phyloP scores from a whole-genome alignment of 2,329 filamentous ascomycete genomes.

The Ophiostoma ulmi region DNA sequence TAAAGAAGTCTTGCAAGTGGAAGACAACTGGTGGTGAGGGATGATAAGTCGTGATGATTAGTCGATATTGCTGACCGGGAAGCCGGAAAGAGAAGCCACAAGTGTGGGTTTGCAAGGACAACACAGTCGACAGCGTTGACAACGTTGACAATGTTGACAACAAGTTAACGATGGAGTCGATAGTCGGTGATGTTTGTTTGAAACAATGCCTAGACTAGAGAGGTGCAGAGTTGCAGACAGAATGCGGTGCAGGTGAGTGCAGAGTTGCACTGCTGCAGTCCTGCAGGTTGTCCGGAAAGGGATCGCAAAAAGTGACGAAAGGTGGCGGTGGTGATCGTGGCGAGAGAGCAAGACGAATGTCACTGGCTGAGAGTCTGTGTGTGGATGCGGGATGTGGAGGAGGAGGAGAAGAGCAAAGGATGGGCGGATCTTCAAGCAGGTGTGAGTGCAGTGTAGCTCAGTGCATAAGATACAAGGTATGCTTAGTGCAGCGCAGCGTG shows the following conservation, averaged over 20 bases:
- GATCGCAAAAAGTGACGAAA: not conserved
- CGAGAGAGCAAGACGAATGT: not conserved
- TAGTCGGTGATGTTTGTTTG: not conserved
- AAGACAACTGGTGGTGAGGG: not conserved
- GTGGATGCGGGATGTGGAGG: slow-evolving; percentile 8
- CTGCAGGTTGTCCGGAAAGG: slow-evolving; percentile 1
- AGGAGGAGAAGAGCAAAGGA: slow-evolving; percentile 6
- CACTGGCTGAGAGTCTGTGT: slow-evolving; percentile 1
- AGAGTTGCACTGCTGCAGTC: not conserved
- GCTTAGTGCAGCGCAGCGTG: not conserved
- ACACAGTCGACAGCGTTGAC: not conserved
- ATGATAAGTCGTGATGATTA: slow-evolving; percentile 12
- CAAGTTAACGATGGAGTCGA: slow-evolving; percentile 2
- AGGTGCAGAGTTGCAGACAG: not conserved
- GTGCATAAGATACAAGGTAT: not conserved
- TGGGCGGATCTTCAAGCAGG: slow-evolving; percentile 4
- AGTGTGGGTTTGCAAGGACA: slow-evolving; percentile 7
- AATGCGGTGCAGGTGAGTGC: slow-evolving; percentile 3
- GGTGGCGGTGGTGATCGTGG: slow-evolving; percentile 1
- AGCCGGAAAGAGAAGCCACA: not conserved
- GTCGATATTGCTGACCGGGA: slow-evolving; percentile 9
- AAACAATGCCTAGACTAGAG: not conserved
- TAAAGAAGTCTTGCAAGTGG: not conserved
- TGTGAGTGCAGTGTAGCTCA: slow-evolving; percentile 6
- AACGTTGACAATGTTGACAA: slow-evolving; percentile 1